Percentiles rank a stretch among this genome's conserved stretches.
phyloP scores from a whole-genome alignment of 1,284 basidiomycete genomes.

The Blastosporella zonata region DNA sequence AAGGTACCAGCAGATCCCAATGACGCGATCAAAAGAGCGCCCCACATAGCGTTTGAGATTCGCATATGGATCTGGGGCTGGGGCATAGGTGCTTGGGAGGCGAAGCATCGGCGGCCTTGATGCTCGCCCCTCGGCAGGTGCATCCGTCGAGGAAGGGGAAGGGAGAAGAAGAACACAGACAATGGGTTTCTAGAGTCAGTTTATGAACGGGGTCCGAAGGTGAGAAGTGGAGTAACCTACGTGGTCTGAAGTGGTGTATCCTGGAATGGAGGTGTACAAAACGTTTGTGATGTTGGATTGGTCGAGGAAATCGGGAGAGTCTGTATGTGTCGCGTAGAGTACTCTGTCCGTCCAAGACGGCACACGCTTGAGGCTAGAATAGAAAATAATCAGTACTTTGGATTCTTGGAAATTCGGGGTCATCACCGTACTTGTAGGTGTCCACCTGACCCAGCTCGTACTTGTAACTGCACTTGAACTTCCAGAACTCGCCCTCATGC shows the following conservation, averaged over 20 bases:
- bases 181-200: conserved; percentile 58
- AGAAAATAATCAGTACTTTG: neutral
- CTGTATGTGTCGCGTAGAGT: conserved; percentile 80
- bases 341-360: conserved; percentile 97
- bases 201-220: conserved; percentile 7
- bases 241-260: conserved; percentile 77
- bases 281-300: conserved; percentile 58
- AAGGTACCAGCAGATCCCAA: conserved; percentile 76
- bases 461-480: conserved; percentile 89
- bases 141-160: conserved; percentile 22
- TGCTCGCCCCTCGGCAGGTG: neutral
- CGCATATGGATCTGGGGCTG: conserved; percentile 50
- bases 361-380: conserved; percentile 62
- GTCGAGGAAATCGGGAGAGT: conserved; percentile 52
- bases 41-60: conserved; percentile 61
- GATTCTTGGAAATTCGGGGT: neutral
- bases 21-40: conserved; percentile 61
- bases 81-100: conserved; percentile 49
- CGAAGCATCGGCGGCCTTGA: conserved; percentile 39
- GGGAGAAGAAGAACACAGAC: conserved; percentile 61
- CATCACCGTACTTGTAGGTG: conserved; percentile 60
- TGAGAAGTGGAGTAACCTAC: conserved; percentile 34
- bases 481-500: conserved; percentile 80
- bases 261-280: conserved; percentile 72
- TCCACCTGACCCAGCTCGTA: conserved; percentile 77